Evolutionary conservation across 1,284 basidiomycete species (phyloP).

Genomic region (Puccinia horiana): DNA sequence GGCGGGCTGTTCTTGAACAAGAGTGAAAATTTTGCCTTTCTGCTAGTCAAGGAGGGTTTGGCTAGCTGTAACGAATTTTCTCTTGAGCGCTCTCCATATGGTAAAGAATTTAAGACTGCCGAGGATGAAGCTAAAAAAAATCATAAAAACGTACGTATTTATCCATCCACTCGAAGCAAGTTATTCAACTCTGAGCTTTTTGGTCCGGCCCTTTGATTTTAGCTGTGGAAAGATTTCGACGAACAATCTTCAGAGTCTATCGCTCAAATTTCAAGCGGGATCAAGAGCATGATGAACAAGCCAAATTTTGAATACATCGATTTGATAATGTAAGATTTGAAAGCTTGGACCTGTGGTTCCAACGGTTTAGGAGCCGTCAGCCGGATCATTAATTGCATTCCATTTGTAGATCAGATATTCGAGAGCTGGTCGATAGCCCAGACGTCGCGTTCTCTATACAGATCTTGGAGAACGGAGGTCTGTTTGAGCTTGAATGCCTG

Average conservation of each 20-base stretch:
- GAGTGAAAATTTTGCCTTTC: slow-evolving; percentile 78
- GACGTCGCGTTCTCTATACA: slow-evolving; percentile 88
- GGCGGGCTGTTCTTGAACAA: slow-evolving; percentile 59
- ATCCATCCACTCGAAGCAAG: slow-evolving; percentile 15
- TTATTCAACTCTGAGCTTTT: neutral
- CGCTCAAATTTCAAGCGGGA: slow-evolving; percentile 49
- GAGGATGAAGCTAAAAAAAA: slow-evolving; percentile 63
- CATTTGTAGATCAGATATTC: slow-evolving; percentile 85
- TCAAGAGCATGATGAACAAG: slow-evolving; percentile 17
- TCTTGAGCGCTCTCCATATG: slow-evolving; percentile 76
- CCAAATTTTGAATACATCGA: slow-evolving; percentile 83
- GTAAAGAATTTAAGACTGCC: slow-evolving; percentile 76
- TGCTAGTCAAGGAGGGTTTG: slow-evolving; percentile 77
- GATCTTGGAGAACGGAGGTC: slow-evolving; percentile 82
- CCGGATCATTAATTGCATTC: slow-evolving; percentile 60
- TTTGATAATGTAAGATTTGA: slow-evolving; percentile 67
- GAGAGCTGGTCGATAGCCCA: slow-evolving; percentile 66
- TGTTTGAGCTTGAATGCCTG: slow-evolving; percentile 50
- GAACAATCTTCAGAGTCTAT: neutral
- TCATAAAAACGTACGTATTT: slow-evolving; percentile 18
- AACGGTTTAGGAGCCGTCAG: slow-evolving; percentile 53
- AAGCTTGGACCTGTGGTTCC: neutral
- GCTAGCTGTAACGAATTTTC: slow-evolving; percentile 82
- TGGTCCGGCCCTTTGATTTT: neutral
- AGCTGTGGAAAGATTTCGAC: slow-evolving; percentile 36